phyloP scores from a whole-genome alignment of 495 filamentous ascomycete species.

The Hyaloscypha variabilis region DNA sequence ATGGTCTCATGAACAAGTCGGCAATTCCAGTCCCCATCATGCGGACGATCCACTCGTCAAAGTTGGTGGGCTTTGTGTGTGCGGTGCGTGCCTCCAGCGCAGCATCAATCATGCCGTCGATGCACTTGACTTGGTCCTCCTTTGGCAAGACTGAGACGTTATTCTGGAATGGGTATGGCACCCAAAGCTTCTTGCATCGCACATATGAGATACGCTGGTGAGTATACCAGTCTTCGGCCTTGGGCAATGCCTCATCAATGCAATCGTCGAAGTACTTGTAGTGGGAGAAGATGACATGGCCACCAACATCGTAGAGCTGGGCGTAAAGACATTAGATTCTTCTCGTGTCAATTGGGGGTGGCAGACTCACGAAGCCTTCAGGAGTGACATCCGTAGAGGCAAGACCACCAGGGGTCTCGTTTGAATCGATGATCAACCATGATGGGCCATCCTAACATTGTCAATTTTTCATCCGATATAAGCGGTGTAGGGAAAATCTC shows the following conservation, averaged over 20 bases:
- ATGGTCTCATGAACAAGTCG: slow-evolving; percentile 97
- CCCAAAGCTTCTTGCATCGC: slow-evolving; percentile 93
- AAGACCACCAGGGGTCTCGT: slow-evolving; percentile 92
- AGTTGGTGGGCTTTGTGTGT: slow-evolving; percentile 90
- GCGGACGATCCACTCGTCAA: slow-evolving; percentile 97
- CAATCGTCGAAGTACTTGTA: slow-evolving; percentile 99
- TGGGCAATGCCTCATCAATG: slow-evolving; percentile 93
- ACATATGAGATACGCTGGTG: slow-evolving; percentile 99
- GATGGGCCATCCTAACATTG: slow-evolving; percentile 75
- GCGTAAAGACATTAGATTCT: slow-evolving; percentile 13
- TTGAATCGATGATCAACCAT: slow-evolving; percentile 94
- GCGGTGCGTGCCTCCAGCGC: slow-evolving; percentile 82
- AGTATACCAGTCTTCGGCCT: slow-evolving; percentile 92
- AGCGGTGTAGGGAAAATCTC: slow-evolving; percentile 39
- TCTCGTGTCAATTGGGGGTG: not conserved
- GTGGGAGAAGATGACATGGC: slow-evolving; percentile 99
- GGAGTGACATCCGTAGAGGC: slow-evolving; percentile 95
- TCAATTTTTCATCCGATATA: slow-evolving; percentile 19
- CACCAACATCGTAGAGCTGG: slow-evolving; percentile 97
- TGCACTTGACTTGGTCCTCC: slow-evolving; percentile 92
- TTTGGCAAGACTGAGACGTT: slow-evolving; percentile 99
- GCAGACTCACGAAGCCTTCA: slow-evolving; percentile 90
- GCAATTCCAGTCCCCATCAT: slow-evolving; percentile 90
- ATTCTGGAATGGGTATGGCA: slow-evolving; percentile 99
- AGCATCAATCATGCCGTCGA: slow-evolving; percentile 97